phyloP scores from a whole-genome alignment of 2,329 filamentous ascomycete genomes.

The Arthroderma sp. region DNA sequence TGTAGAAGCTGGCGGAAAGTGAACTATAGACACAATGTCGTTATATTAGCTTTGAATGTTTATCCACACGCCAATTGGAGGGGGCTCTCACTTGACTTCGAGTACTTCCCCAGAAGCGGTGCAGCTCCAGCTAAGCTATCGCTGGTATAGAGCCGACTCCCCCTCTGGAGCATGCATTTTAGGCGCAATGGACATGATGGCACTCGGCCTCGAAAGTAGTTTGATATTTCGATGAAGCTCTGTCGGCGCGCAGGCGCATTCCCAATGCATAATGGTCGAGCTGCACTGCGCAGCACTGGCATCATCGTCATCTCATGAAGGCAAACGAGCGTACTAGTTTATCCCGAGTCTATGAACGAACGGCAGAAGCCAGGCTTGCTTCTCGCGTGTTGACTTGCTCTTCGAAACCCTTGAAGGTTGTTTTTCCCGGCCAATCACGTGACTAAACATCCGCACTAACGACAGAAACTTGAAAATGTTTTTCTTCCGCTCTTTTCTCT shows the following conservation, averaged over 20 bases:
- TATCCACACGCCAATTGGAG: not conserved
- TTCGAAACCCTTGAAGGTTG: not conserved
- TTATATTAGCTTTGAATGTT: not conserved
- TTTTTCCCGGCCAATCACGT: not conserved
- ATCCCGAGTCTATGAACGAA: not conserved
- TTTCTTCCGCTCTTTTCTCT: conserved; percentile 22
- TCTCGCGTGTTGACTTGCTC: too few species aligned
- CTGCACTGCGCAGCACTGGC: not conserved
- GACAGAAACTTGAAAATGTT: not conserved
- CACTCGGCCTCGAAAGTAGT: conserved; percentile 22
- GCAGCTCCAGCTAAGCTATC: conserved; percentile 7
- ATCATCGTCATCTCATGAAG: not conserved
- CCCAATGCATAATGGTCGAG: conserved; percentile 8
- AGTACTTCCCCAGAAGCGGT: not conserved
- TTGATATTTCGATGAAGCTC: conserved; percentile 31
- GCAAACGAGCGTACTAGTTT: not conserved
- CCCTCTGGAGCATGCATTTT: conserved; percentile 6
- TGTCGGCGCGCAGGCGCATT: conserved; percentile 18
- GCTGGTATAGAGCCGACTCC: conserved; percentile 7
- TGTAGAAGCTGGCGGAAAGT: conserved; percentile 36
- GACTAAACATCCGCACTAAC: not conserved
- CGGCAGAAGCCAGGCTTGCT: not conserved
- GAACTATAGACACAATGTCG: conserved; percentile 25
- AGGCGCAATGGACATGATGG: not conserved
- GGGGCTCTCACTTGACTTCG: conserved; percentile 27